These are phyloP conservation scores for Aspergillus asperescens DNA, from an alignment of 495 filamentous ascomycete genomes.

Conservation along the genomic window DNA sequence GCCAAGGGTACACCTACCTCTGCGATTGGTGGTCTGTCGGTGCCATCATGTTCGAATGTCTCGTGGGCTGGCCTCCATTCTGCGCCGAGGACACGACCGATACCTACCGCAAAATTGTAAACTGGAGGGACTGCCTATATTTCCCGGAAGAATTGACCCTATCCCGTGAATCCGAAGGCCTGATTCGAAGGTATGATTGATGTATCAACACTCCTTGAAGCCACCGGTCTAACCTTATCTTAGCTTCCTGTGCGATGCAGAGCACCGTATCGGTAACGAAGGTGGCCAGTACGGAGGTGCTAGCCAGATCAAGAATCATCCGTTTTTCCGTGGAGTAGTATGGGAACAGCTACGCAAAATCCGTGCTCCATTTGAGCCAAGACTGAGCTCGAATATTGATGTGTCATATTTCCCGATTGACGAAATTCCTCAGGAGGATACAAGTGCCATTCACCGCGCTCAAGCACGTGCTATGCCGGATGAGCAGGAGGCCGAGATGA, in stretches of 20 bases:
- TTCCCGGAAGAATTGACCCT: constrained; percentile 93
- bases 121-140: constrained; percentile 92
- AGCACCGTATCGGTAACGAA: constrained; percentile 68
- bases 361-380: constrained; percentile 91
- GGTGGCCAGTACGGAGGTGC: constrained; percentile 70
- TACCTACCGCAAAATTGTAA: constrained; percentile 98
- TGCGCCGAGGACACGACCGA: constrained; percentile 96
- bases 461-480: constrained; percentile 59
- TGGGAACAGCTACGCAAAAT: constrained; percentile 89
- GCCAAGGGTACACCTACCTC: constrained; percentile 88
- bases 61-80: constrained; percentile 98
- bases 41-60: constrained; percentile 99
- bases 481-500: constrained; percentile 75
- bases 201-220: neutral
- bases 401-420: constrained; percentile 99
- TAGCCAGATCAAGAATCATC: constrained; percentile 84
- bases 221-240: constrained; percentile 15
- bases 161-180: constrained; percentile 75
- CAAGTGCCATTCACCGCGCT: constrained; percentile 61
- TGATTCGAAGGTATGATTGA: constrained; percentile 74
- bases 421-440: constrained; percentile 92
- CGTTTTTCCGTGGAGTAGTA: constrained; percentile 93
- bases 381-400: constrained; percentile 84
- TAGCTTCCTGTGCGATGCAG: constrained; percentile 88
- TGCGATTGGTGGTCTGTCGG: constrained; percentile 99